Percentiles rank a stretch among this genome's conserved stretches.
Conservation (phyloP, 2,329 filamentous ascomycete genomes). For the Alternaria dauci region DNA sequence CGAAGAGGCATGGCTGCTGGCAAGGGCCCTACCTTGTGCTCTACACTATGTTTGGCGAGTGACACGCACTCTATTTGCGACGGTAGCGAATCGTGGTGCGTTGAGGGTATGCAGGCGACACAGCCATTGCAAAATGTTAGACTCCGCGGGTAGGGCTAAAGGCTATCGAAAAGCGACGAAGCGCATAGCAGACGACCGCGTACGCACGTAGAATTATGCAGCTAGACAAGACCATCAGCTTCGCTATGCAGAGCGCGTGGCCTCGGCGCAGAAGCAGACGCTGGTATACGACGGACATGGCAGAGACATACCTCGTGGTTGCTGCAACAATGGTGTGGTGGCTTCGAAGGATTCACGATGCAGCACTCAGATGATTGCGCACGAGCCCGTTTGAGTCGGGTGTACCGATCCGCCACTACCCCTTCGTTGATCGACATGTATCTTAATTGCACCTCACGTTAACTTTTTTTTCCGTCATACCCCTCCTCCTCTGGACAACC, state of each 20-base stretch:
- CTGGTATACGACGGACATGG: not conserved
- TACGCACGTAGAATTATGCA: not conserved
- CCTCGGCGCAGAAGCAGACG: not conserved
- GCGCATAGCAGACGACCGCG: slow-evolving; percentile 12
- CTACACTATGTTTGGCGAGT: not conserved
- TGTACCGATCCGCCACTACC: slow-evolving; percentile 19
- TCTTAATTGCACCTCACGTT: slow-evolving; percentile 35
- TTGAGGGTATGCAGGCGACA: slow-evolving; percentile 5
- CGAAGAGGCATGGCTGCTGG: slow-evolving; percentile 11
- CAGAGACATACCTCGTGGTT: slow-evolving; percentile 15
- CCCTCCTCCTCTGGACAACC: not conserved
- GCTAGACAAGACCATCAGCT: slow-evolving; percentile 7
- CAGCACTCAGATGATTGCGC: slow-evolving; percentile 25
- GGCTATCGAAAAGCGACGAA: slow-evolving; percentile 15
- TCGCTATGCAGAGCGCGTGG: not conserved
- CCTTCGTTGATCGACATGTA: slow-evolving; percentile 25
- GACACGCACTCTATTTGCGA: not conserved
- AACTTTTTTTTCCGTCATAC: slow-evolving; percentile 7
- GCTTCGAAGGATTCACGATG: slow-evolving; percentile 34
- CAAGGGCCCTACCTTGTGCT: not conserved
- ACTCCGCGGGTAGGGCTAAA: slow-evolving; percentile 4
- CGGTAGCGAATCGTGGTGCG: not conserved
- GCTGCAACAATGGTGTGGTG: slow-evolving; percentile 25
- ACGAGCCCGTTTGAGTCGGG: slow-evolving; percentile 19
- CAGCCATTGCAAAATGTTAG: slow-evolving; percentile 9